Evolutionary conservation across 139 green algal genomes (phyloP), one percentile per base, ranked within the genome.

Genomic region (Zygnema circumcarinatum): DNA sequence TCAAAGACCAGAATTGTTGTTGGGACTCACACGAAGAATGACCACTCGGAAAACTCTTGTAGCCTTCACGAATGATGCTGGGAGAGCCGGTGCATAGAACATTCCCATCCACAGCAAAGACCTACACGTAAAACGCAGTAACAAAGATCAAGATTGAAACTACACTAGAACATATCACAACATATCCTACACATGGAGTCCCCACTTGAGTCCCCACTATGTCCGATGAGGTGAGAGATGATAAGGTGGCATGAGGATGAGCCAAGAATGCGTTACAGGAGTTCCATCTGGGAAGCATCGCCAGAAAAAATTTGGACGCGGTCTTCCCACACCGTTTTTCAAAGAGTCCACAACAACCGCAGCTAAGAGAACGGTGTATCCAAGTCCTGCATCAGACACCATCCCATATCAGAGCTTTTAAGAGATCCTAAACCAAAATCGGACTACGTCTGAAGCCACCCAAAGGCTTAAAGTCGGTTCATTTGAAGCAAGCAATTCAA

Each of bases 11-110:
- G n/a, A n/a, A 62, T 62, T 62, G 47, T 7, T 25, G 47, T 7
- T 16, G 47, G 7, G 16, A 62, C 47, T 62, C 1, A 88, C 84
- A 83, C 1, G 84, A 88, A 1, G 84, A 40, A 47, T 89, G 84
- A 1, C 84, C 84, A 32, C 84, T 89, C 3, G 84, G 84, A 32
- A 89, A 89, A 32, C 79, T 89, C 36, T 88, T 88, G 25, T 56
- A 40, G 82, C 84, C 84, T 79, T 89, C 78, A n/a, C 33, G 33
- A 21, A 89, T 38, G 31, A 89, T 7, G 25, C 38, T 42, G 0
- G 38, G n/a, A 3, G 31, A 38, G 33, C 84, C 84, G 11, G 31
- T 89, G 80, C 84, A 89, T 22, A 53, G 3, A 29, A 89, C 84
- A 1, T 89, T 79, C 31, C 75, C 75, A 56, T 82, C 56, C 16